Evolutionary conservation across 208 protist species (phyloP), one percentile per base, ranked within the genome.

Genomic region (Leishmania major): DNA sequence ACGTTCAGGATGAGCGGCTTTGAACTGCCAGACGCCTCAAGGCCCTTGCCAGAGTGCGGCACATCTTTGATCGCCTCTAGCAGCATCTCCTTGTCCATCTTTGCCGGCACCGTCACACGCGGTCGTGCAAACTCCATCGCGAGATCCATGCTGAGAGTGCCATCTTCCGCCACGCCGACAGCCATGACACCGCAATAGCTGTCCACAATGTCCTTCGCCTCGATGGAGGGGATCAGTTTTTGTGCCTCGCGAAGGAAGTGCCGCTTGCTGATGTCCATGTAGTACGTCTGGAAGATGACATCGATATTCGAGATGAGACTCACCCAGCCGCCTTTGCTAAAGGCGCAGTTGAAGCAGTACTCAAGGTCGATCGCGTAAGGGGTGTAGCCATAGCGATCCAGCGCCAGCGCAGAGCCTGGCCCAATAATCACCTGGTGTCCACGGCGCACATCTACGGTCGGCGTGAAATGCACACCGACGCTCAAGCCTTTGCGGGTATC

Each of bases 381-480:
- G 0, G 79, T 92, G 89, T 98, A 98, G 37, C 97, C 97, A 66
- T 95, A 93, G 71, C 87, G 94, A 81, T 90, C 91, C 47, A 91
- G 91, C 62, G 79, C 92, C 25, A 95, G 74, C 57, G 92, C 91
- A 69, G 91, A 95, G 74, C 93, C 94, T 72, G 94, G 94, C 31
- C 95, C 95, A 31, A 96, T 82, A 69, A 98, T 98, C 25, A 97
- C 75, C 82, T 96, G 86, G 51, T 88, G 84, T 2, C 93, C 93
- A 49, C 94, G 91, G 35, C 87, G 88, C 70, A 91, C 88, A 76
- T 97, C 89, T 45, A 93, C 89, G 8, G 93, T 97, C 47, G 90
- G 95, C 15, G 95, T 96, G 80, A 97, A 95, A 84, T 97, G 95
- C 13, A 97, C 86, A 51, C 95, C 93, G 0, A 96, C 93, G 78